These are phyloP conservation scores for Pisolithus tinctorius DNA, from an alignment of 768 basidiomycete genomes.

Conservation along the genomic window DNA sequence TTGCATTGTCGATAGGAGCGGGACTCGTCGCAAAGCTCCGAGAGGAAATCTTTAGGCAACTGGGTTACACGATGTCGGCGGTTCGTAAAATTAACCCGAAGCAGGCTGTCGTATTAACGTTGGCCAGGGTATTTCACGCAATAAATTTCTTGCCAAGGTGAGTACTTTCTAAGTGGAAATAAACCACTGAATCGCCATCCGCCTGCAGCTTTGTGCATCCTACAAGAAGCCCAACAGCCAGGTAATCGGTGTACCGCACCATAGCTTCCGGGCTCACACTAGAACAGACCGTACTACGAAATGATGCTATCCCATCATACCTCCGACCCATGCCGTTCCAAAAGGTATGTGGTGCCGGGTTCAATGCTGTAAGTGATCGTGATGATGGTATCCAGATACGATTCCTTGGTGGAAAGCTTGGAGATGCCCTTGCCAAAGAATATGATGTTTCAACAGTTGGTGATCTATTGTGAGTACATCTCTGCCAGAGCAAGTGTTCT, in stretches of 20 bases:
- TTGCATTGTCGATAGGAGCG: slow-evolving; percentile 83
- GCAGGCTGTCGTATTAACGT: background rate
- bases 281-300: slow-evolving; percentile 73
- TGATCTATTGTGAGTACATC: slow-evolving; percentile 69
- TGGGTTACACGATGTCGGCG: slow-evolving; percentile 93
- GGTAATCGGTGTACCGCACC: slow-evolving; percentile 32
- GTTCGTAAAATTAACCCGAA: slow-evolving; percentile 36
- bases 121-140: slow-evolving; percentile 76
- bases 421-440: slow-evolving; percentile 77
- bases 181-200: slow-evolving; percentile 3
- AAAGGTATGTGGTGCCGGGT: slow-evolving; percentile 42
- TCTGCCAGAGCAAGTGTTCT: background rate
- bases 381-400: slow-evolving; percentile 56
- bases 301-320: slow-evolving; percentile 78
- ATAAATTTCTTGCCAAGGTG: slow-evolving; percentile 94
- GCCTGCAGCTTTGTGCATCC: slow-evolving; percentile 70
- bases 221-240: slow-evolving; percentile 89
- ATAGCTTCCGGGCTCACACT: background rate
- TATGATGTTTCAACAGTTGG: slow-evolving; percentile 87
- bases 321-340: slow-evolving; percentile 82
- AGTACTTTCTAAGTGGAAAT: background rate
- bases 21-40: slow-evolving; percentile 78
- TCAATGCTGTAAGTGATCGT: background rate
- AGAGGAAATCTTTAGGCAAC: slow-evolving; percentile 52
- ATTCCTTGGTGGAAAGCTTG: slow-evolving; percentile 92